These are phyloP conservation scores for Russula emetica DNA, from an alignment of 768 basidiomycete genomes.

Conservation along the genomic window DNA sequence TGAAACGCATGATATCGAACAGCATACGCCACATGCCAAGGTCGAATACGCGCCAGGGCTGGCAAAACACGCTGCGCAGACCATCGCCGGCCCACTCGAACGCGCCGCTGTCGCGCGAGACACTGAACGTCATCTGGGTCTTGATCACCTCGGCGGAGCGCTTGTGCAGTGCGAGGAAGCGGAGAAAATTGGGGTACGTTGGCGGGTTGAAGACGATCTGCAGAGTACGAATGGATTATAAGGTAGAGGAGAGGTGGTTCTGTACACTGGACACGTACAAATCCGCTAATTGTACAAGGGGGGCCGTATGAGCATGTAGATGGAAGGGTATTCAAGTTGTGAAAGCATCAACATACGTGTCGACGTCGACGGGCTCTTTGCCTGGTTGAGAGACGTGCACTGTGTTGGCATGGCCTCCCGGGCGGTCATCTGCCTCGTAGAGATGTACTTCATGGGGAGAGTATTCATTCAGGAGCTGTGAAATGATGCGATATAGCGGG, in stretches of 20 bases:
- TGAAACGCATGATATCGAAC: conserved; percentile 69
- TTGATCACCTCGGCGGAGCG: conserved; percentile 47
- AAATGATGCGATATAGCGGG: neutral
- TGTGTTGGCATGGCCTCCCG: conserved; percentile 77
- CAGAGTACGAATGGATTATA: neutral
- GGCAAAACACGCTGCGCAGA: conserved; percentile 60
- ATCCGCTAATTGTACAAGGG: neutral
- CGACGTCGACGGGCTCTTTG: conserved; percentile 49
- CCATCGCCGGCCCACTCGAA: conserved; percentile 79
- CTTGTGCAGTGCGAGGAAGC: conserved; percentile 50
- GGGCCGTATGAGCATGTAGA: neutral
- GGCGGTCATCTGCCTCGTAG: conserved; percentile 61
- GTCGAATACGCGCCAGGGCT: conserved; percentile 55
- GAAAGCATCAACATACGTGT: conserved; percentile 50
- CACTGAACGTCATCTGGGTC: conserved; percentile 75
- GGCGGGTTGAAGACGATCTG: conserved; percentile 74
- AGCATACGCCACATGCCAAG: conserved; percentile 68
- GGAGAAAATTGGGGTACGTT: conserved; percentile 67
- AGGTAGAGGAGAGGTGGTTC: neutral
- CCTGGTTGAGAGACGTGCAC: conserved; percentile 47
- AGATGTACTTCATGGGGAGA: conserved; percentile 73
- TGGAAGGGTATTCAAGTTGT: neutral
- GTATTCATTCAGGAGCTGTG: conserved; percentile 64
- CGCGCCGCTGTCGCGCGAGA: conserved; percentile 61
- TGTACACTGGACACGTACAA: neutral